Evolutionary conservation across 108 stramenopile species (phyloP), one percentile per base, ranked within the genome.

Genomic region (Conticribra weissflogii): DNA sequence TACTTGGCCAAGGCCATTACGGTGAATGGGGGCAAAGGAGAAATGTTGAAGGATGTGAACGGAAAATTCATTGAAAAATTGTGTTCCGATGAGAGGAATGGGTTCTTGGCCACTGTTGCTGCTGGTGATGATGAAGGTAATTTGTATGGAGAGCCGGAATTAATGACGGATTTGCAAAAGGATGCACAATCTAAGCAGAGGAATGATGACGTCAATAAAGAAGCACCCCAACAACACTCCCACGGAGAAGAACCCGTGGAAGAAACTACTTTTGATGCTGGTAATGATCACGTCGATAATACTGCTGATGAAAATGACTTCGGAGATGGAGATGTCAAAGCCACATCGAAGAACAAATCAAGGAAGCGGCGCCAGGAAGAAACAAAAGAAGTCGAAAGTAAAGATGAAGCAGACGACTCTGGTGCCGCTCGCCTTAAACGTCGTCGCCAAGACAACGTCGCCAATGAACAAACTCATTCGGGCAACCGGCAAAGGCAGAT

Each of bases 1-100:
- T 67, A 81, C 50, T 55, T 81, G 47, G 81, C 81, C 31, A 72
- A 78, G 58, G 76, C 81, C 19, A 81, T 81, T 28, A 81, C 81
- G 14, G 32, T 34, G 2, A 78, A 77, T 41, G 41, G 55, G 46
- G 79, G 70, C 16, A 52, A 62, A 58, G 65, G 71, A 31, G 63
- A 66, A 30, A 50, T 73, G 67, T 51, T 80, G 46, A 24, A 58
- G 67, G 79, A 80, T 67, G 19, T 53, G 27, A 56, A 63, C 0
- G 67, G 61, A 55, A 66, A 27, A 0, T 23, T 48, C 14, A 80
- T 80, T 62, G 71, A 80, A 21, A 80, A 73, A 28, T 27, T 68
- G 14, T 34, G 17, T n/a, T n/a, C n/a, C n/a, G n/a, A n/a, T n/a
- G n/a, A n/a, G n/a, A n/a, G n/a, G n/a, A n/a, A n/a, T n/a, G n/a